Evolutionary conservation across 257 asterid species (phyloP).

Genomic region (Avicennia marina): DNA sequence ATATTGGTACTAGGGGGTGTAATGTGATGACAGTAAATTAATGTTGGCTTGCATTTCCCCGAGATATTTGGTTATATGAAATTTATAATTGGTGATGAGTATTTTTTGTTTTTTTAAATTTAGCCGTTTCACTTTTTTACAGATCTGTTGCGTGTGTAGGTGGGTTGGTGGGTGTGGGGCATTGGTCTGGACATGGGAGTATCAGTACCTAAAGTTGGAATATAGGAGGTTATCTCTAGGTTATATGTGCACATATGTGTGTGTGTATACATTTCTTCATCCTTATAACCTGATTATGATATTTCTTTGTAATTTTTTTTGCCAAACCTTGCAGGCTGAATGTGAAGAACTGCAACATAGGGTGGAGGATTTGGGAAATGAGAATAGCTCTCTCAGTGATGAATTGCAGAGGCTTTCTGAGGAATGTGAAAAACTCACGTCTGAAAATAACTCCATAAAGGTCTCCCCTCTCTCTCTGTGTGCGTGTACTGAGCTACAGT

Average conservation of each 20-base stretch:
- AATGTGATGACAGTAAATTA: neutral
- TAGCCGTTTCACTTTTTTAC: too few relatives aligned
- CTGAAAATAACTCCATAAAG: conserved; percentile 58
- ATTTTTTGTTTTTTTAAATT: too few relatives aligned
- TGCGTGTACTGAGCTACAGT: too few relatives aligned
- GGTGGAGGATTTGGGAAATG: conserved; percentile 50
- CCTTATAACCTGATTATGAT: too few relatives aligned
- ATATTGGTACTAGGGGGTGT: neutral
- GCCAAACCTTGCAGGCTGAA: conserved; percentile 80
- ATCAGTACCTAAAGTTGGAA: too few relatives aligned
- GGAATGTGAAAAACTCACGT: conserved; percentile 60
- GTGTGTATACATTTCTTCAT: too few relatives aligned
- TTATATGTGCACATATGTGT: too few relatives aligned
- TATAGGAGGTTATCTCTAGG: too few relatives aligned
- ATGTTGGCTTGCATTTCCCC: neutral
- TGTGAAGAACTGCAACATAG: conserved; percentile 65
- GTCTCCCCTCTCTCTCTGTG: conserved; percentile 4
- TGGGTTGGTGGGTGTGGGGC: too few relatives aligned
- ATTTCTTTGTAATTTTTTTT: neutral
- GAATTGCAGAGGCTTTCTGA: conserved; percentile 58
- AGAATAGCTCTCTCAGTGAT: conserved; percentile 47
- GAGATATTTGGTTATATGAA: neutral
- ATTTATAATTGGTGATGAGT: neutral
- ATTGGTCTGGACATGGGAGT: too few relatives aligned
- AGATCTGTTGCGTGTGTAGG: too few relatives aligned